Percentiles rank a stretch among this genome's conserved stretches.
Evolutionary conservation across 2,329 filamentous ascomycete genomes (phyloP).

Genomic region (Paracoccidioides brasiliensis): DNA sequence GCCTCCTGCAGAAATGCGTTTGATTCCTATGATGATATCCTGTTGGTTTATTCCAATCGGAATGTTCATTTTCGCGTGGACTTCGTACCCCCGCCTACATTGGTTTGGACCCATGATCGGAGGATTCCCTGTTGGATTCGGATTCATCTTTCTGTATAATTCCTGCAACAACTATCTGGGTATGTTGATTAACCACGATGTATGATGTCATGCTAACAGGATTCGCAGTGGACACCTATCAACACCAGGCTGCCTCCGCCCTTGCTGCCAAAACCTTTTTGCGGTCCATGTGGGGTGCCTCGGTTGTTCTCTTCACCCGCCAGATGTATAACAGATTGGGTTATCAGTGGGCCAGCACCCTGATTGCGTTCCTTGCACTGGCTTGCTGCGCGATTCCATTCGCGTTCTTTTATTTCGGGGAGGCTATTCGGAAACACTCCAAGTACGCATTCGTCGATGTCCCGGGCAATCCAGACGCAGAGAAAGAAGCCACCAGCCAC

Average conservation of each 20-base stretch:
- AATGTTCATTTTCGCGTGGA: constrained; percentile 56
- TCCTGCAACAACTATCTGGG: constrained; percentile 59
- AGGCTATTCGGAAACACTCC: constrained; percentile 52
- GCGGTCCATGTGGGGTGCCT: constrained; percentile 67
- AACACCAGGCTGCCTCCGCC: constrained; percentile 65
- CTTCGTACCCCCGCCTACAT: constrained; percentile 49
- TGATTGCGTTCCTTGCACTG: constrained; percentile 61
- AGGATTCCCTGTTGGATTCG: constrained; percentile 60
- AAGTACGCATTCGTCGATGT: constrained; percentile 58
- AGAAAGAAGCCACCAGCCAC: not conserved
- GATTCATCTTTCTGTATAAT: constrained; percentile 76
- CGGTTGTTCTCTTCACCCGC: constrained; percentile 62
- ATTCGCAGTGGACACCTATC: constrained; percentile 45
- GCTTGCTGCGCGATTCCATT: constrained; percentile 74
- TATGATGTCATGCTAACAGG: not conserved
- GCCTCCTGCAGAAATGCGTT: constrained; percentile 62
- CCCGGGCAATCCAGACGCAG: constrained; percentile 6
- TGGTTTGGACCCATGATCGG: constrained; percentile 63
- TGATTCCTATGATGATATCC: constrained; percentile 70
- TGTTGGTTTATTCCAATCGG: constrained; percentile 61
- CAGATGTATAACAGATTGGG: constrained; percentile 66
- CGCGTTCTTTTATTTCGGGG: constrained; percentile 67
- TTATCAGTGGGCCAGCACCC: constrained; percentile 60
- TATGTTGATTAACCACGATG: constrained; percentile 11
- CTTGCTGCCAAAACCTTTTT: constrained; percentile 72